Evolutionary conservation across 305 asterid species (phyloP).

Genomic region (Fraxinus latifolia): DNA sequence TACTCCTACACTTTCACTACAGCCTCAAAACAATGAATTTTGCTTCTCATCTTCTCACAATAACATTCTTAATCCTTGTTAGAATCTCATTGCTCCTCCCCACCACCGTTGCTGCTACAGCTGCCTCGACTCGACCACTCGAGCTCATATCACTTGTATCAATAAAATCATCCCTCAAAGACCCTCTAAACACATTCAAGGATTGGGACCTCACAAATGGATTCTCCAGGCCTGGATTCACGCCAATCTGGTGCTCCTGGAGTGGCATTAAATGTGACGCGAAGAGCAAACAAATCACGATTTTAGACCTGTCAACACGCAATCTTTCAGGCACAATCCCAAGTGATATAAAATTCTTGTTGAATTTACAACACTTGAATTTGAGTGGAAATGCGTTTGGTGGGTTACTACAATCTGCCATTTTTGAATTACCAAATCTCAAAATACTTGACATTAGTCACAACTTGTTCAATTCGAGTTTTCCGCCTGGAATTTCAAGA

Average conservation of each 20-base stretch:
- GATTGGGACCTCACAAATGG: conserved; percentile 57
- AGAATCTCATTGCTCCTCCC: conserved; percentile 14
- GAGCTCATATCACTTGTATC: conserved; percentile 58
- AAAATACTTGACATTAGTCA: conserved; percentile 59
- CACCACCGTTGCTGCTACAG: conserved; percentile 2
- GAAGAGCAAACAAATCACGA: conserved; percentile 36
- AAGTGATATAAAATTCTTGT: conserved; percentile 39
- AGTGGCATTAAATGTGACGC: conserved; percentile 64
- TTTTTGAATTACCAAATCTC: conserved; percentile 58
- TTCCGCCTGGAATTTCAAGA: conserved; percentile 53
- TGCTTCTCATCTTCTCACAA: not conserved
- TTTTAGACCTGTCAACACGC: conserved; percentile 59
- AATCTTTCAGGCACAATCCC: conserved; percentile 66
- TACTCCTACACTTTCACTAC: conserved; percentile 21
- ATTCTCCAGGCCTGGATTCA: conserved; percentile 30
- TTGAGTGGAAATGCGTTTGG: conserved; percentile 63
- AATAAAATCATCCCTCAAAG: conserved; percentile 55
- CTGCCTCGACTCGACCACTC: conserved; percentile 35
- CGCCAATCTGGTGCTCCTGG: conserved; percentile 74
- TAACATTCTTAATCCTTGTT: conserved; percentile 24
- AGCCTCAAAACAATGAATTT: conserved; percentile 41
- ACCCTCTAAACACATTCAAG: conserved; percentile 54
- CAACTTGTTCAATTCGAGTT: conserved; percentile 59
- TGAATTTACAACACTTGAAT: conserved; percentile 53
- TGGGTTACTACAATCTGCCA: conserved; percentile 48